Evolutionary conservation across 495 filamentous ascomycete genomes (phyloP), one percentile per base, ranked within the genome.

Genomic region (Eremomyces bilateralis): DNA sequence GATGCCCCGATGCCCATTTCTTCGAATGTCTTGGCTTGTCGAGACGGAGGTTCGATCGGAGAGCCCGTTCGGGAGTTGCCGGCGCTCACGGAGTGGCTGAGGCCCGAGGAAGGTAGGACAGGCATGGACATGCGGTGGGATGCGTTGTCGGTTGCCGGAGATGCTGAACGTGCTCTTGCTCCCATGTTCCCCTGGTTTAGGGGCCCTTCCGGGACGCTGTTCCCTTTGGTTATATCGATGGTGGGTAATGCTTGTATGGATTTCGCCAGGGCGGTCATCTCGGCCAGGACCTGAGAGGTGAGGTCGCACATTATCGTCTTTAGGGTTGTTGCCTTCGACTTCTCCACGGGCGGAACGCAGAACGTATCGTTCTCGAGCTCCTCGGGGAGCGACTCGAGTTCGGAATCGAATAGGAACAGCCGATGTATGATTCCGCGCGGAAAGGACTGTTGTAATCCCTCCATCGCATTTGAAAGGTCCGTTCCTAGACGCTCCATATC

Each of bases 251-350:
- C 79, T 53, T 94, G 84, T 34, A 85, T 65, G 0, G 77, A 80
- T 42, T 72, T 84, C 38, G 83, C 85, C 40, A 91, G 71, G 3
- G 71, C 74, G 20, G 78, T 79, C 64, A 99, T 67, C 49, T 94
- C 85, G 6, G 76, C 79, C 16, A 99, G 62, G 25, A 99, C 55
- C 13, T 76, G 46, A 15, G 80, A 75, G 3, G 82, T 85, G 31
- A 93, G 67, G 53, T 94, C 83, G 49, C 88, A 92, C 63, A 95
- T 73, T 41, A 91, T 68, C 2, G 81, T 92, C 53, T 88, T 92
- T 61, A 91, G 84, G 3, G 80, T 92, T n/a, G 81, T 90, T 29
- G 71, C 66, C 50, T 72, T 78, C 21, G 71, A 79, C 15, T 69
- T 61, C 37, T 73, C 64, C 13, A 61, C 60, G 0, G 72, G 64